Evolutionary conservation across 305 asterid species (phyloP).

Genomic region (Caryopteris hybrid): DNA sequence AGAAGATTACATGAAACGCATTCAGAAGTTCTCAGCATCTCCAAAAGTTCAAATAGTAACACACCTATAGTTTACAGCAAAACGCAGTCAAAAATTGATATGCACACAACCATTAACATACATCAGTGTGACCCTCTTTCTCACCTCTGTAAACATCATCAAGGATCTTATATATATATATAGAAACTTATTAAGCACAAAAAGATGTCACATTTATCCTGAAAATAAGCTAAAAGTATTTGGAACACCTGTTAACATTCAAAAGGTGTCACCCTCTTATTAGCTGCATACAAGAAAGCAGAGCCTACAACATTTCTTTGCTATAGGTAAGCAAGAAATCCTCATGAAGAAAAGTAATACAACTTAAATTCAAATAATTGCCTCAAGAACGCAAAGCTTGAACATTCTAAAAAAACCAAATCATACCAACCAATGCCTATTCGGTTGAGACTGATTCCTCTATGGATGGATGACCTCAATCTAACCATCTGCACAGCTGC

Average conservation of each 20-base stretch:
- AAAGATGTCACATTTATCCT: not conserved
- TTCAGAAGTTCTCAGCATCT: not conserved
- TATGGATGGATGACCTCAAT: constrained; percentile 1
- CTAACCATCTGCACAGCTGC: constrained; percentile 21
- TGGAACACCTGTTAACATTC: not conserved
- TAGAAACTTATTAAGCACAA: not conserved
- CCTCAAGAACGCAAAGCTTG: constrained; percentile 20
- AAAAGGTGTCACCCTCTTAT: constrained; percentile 28
- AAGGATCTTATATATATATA: not conserved
- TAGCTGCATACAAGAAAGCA: constrained; percentile 25
- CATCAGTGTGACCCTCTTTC: not conserved
- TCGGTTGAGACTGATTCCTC: not conserved
- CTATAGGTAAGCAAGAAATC: constrained; percentile 18
- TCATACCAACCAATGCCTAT: constrained; percentile 17
- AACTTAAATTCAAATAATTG: constrained; percentile 23
- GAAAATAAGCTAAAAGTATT: not conserved
- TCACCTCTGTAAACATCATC: not conserved
- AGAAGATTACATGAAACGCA: not conserved
- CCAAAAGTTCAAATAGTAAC: not conserved
- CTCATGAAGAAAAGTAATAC: constrained; percentile 21
- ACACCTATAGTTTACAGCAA: not conserved
- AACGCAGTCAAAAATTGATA: not conserved
- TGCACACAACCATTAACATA: not conserved
- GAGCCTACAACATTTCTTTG: constrained; percentile 25
- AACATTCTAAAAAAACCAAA: constrained; percentile 27